These are phyloP conservation scores for Vigna angularis DNA, from an alignment of 306 rosid species.

Conservation along the genomic window DNA sequence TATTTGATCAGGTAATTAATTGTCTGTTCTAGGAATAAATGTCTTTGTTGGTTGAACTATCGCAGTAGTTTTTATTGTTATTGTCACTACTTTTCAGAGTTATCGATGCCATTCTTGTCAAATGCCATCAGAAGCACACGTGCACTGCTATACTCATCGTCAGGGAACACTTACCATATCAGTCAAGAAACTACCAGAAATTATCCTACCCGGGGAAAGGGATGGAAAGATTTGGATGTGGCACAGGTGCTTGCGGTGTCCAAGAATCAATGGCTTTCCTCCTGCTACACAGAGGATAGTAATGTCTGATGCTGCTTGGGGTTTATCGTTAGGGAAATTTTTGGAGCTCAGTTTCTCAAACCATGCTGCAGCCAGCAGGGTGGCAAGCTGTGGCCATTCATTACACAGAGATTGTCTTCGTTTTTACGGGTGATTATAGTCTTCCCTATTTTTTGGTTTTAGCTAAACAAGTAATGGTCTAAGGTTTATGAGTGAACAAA, in stretches of 20 bases:
- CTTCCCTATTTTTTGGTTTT: slow-evolving; percentile 30
- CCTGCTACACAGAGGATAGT: slow-evolving; percentile 91
- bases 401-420: slow-evolving; percentile 98
- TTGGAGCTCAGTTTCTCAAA: slow-evolving; percentile 99
- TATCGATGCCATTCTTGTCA: slow-evolving; percentile 83
- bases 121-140: slow-evolving; percentile 98
- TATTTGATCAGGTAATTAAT: slow-evolving; percentile 89
- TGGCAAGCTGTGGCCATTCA: slow-evolving; percentile 99
- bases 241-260: slow-evolving; percentile 98
- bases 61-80: slow-evolving; percentile 37
- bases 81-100: slow-evolving; percentile 59
- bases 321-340: slow-evolving; percentile 97
- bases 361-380: slow-evolving; percentile 99
- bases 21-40: slow-evolving; percentile 34
- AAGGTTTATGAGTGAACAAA: slow-evolving; percentile 10
- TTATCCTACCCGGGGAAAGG: slow-evolving; percentile 86
- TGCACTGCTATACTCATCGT: slow-evolving; percentile 92
- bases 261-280: slow-evolving; percentile 88
- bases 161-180: slow-evolving; percentile 98
- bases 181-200: slow-evolving; percentile 77
- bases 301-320: slow-evolving; percentile 99
- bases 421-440: slow-evolving; percentile 79
- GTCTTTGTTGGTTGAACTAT: slow-evolving; percentile 32
- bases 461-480: slow-evolving; percentile 25
- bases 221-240: slow-evolving; percentile 99